Percentiles rank a stretch among this genome's conserved stretches.
Evolutionary conservation across 2,329 filamentous ascomycete species (phyloP).

Genomic region (Phialemonium atrogriseum): DNA sequence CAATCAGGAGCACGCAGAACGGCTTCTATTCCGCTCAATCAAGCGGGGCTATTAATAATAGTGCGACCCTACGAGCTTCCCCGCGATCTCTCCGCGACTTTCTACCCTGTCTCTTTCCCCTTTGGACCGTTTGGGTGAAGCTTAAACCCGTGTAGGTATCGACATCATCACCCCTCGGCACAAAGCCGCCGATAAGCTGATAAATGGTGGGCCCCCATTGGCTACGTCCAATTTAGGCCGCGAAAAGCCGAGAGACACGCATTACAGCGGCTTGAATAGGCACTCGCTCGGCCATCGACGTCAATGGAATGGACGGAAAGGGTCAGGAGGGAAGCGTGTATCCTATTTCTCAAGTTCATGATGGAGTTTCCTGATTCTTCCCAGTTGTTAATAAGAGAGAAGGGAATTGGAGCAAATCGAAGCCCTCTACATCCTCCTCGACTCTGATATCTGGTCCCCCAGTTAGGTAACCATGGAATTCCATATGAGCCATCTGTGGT

Average conservation of each 20-base stretch:
- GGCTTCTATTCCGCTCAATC: no score
- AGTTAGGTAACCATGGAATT: constrained; percentile 14
- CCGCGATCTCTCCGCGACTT: no score
- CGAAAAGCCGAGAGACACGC: constrained; percentile 12
- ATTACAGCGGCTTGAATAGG: not conserved
- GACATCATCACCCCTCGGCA: constrained; percentile 11
- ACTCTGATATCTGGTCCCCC: no score
- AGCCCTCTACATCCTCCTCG: no score
- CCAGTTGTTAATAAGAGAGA: not conserved
- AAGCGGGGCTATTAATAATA: no score
- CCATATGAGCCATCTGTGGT: constrained; percentile 24
- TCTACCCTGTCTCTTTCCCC: no score
- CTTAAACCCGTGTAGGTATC: no score
- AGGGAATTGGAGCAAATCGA: no score
- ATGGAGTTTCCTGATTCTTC: not conserved
- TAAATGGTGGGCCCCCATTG: constrained; percentile 4
- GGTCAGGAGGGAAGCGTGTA: constrained; percentile 4
- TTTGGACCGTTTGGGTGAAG: no score
- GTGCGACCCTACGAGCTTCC: no score
- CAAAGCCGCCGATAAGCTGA: constrained; percentile 11
- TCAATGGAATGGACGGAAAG: no score
- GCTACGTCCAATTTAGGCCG: constrained; percentile 12
- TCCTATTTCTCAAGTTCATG: not conserved
- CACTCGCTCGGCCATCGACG: not conserved
- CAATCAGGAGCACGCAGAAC: no score